Conservation (phyloP, 768 basidiomycete genomes). For the Pleurotus platypus region DNA sequence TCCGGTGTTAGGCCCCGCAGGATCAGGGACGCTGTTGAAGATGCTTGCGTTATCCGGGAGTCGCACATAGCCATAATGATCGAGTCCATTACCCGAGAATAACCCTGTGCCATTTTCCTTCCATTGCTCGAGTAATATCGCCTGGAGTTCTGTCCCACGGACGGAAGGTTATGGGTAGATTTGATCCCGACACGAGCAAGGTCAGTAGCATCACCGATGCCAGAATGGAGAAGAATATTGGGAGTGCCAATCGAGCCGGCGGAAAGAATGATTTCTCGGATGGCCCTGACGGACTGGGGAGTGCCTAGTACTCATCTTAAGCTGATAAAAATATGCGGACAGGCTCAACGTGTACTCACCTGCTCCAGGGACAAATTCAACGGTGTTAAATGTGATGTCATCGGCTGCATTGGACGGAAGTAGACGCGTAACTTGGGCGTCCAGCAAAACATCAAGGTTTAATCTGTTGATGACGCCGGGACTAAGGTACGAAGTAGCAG, state of each 20-base stretch:
- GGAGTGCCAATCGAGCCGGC: constrained; percentile 26
- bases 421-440: constrained; percentile 14
- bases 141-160: constrained; percentile 22
- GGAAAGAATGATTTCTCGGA: constrained; percentile 25
- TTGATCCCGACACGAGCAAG: constrained; percentile 11
- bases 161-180: constrained; percentile 15
- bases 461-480: constrained; percentile 17
- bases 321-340: too few species aligned
- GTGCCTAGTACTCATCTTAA: not conserved
- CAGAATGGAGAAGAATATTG: constrained; percentile 19
- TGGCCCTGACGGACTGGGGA: constrained; percentile 9
- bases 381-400: constrained; percentile 13
- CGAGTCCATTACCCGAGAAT: constrained; percentile 8
- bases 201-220: constrained; percentile 17
- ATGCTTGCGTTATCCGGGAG: constrained; percentile 25
- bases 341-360: not conserved
- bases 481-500: constrained; percentile 22
- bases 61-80: constrained; percentile 16
- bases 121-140: constrained; percentile 16
- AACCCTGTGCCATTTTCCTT: constrained; percentile 14
- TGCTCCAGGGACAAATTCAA: constrained; percentile 11
- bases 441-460: constrained; percentile 21
- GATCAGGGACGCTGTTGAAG: constrained; percentile 25
- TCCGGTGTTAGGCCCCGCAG: constrained; percentile 30
- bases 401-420: not conserved